Evolutionary conservation across 148 eudicot species (phyloP), one percentile per base, ranked within the genome.

Genomic region (Hydrangea macrophylla): DNA sequence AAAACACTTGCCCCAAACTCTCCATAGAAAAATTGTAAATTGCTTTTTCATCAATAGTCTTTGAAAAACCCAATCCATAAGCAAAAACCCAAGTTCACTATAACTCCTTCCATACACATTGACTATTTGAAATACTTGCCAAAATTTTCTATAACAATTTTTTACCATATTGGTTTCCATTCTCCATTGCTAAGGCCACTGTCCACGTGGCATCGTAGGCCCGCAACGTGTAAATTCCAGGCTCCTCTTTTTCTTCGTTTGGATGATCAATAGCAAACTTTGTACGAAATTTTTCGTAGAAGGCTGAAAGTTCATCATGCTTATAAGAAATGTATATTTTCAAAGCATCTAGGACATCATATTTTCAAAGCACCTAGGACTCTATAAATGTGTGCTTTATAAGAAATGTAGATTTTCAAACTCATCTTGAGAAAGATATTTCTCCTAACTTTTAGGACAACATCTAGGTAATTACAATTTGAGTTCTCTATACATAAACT

Each of bases 81-180:
- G 79, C 79, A 75, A 70, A 42, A 76, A 65, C 12, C 79, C 79
- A 37, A 59, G 68, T 28, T 71, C 74, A 8, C 45, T 39, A 32
- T 59, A 59, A 58, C 67, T 60, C 68, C 44, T 70, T 51, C 75
- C 67, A 0, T 64, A 36, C 23, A 76, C 57, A 58, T 70, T 70
- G 11, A 76, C 44, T 17, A 76, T 71, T 50, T 58, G 58, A 20
- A 76, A 60, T 11, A 7, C 28, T 17, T 13, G 9, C 15, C 28
- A 20, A 35, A 62, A 54, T 33, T 18, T 40, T 55, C 18, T 40
- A 11, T n/a, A 58, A 36, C 17, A 67, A 26, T 6, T 24, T 3
- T 18, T 23, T 26, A 48, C 23, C 22, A 1, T 18, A 6, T 48
- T 17, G 17, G 53, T 48, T 18, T 2, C 20, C 22, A 15, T 18